phyloP scores from a whole-genome alignment of 257 asterid genomes.

The Datura wrightii region DNA sequence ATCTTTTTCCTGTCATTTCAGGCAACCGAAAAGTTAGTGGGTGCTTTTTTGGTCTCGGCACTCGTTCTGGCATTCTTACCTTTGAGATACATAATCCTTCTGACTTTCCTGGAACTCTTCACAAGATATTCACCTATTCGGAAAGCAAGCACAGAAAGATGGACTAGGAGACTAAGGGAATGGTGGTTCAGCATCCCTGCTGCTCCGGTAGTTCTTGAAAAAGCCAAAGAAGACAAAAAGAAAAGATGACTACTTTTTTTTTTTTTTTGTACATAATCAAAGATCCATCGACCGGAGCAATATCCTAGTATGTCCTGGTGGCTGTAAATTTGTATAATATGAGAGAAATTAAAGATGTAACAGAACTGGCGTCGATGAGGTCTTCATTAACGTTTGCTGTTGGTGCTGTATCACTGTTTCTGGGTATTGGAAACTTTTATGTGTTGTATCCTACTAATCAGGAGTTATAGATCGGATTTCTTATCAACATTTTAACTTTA shows the following conservation, averaged over 20 bases:
- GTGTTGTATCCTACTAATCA: slow-evolving; percentile 1
- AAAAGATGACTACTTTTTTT: slow-evolving; percentile 46
- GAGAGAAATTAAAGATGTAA: neutral
- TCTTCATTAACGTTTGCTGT: neutral
- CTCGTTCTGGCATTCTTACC: slow-evolving; percentile 70
- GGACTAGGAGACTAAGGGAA: slow-evolving; percentile 78
- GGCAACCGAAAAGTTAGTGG: slow-evolving; percentile 81
- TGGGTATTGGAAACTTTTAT: neutral
- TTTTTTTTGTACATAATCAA: neutral
- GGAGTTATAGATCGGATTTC: neutral
- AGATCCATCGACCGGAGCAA: neutral
- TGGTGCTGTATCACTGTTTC: neutral
- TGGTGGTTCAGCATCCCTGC: slow-evolving; percentile 99
- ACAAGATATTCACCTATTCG: slow-evolving; percentile 79
- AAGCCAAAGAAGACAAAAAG: slow-evolving; percentile 71
- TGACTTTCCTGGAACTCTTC: slow-evolving; percentile 67
- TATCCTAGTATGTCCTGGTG: slow-evolving; percentile 12
- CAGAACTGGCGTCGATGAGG: neutral
- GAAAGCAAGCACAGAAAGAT: slow-evolving; percentile 76
- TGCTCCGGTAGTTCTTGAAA: slow-evolving; percentile 77
- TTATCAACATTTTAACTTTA: neutral
- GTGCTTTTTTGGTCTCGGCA: slow-evolving; percentile 57
- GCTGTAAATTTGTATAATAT: slow-evolving; percentile 23
- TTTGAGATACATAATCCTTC: slow-evolving; percentile 48
- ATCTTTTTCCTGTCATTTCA: slow-evolving; percentile 38